Evolutionary conservation across 164 flowering plant genomes (phyloP).

Genomic region (Warburgia ugandensis): DNA sequence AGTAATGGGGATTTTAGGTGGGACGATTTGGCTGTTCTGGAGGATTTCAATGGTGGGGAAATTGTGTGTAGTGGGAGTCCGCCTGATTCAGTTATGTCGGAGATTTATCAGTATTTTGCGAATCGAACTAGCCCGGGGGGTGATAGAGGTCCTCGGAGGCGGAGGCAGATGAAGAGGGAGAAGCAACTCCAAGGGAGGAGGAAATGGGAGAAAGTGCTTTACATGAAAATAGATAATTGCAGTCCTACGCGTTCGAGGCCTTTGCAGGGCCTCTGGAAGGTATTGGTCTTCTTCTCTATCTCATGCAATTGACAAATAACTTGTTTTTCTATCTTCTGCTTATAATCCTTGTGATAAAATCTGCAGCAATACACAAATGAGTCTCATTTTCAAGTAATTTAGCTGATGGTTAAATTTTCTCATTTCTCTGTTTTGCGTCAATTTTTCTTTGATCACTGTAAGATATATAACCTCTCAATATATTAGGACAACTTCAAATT

Average conservation of each 20-base stretch:
- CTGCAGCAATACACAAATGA: too few species aligned
- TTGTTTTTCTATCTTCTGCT: too few species aligned
- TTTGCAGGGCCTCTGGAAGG: constrained; percentile 96
- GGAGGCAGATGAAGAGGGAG: constrained; percentile 67
- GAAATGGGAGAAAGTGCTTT: constrained; percentile 75
- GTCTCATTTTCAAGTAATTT: too few species aligned
- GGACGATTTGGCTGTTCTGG: constrained; percentile 25
- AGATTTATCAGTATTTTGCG: constrained; percentile 74
- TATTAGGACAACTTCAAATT: too few species aligned
- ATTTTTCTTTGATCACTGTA: too few species aligned
- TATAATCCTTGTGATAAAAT: too few species aligned
- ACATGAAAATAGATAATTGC: constrained; percentile 64
- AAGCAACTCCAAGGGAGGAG: constrained; percentile 42
- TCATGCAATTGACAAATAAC: too few species aligned
- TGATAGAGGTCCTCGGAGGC: constrained; percentile 52
- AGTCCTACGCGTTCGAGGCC: constrained; percentile 57
- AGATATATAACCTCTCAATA: too few species aligned
- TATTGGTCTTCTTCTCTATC: constrained; percentile 8
- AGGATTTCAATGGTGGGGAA: constrained; percentile 22
- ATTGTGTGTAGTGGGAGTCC: constrained; percentile 26
- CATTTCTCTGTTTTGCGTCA: too few species aligned
- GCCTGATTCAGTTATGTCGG: constrained; percentile 47
- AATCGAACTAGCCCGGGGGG: constrained; percentile 65
- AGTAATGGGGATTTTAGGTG: constrained; percentile 19
- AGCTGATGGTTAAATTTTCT: too few species aligned